phyloP scores from a whole-genome alignment of 192 early-diverging fungal species.

The Backusella westeae region DNA sequence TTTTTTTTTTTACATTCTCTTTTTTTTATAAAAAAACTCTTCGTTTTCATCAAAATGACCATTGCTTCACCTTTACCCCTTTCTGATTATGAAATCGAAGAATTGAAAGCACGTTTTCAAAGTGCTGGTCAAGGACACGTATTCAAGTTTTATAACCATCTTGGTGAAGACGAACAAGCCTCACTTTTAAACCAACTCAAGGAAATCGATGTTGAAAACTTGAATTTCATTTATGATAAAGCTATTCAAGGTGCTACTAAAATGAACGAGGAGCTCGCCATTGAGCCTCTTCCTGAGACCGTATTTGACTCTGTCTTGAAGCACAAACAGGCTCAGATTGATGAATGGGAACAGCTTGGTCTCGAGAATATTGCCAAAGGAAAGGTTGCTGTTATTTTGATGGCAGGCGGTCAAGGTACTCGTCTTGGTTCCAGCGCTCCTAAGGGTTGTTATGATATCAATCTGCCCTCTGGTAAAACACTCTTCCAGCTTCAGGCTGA shows the following conservation, averaged over 20 bases:
- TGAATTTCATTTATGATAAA: conserved; percentile 72
- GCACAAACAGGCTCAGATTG: conserved; percentile 45
- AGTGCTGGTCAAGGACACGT: conserved; percentile 82
- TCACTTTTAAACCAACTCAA: conserved; percentile 64
- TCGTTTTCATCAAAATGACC: background rate
- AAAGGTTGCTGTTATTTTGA: conserved; percentile 87
- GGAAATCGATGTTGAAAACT: conserved; percentile 68
- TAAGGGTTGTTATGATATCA: conserved; percentile 92
- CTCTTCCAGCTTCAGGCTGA: conserved; percentile 92
- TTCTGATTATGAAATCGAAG: conserved; percentile 5
- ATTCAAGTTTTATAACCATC: conserved; percentile 72
- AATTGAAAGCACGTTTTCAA: conserved; percentile 39
- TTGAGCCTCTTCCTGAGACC: conserved; percentile 66
- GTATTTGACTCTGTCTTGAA: conserved; percentile 62
- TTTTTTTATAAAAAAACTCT: background rate
- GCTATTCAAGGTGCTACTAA: conserved; percentile 44
- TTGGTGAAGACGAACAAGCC: conserved; percentile 52
- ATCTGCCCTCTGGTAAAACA: conserved; percentile 80
- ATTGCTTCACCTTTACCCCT: conserved; percentile 9
- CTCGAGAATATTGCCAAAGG: conserved; percentile 71
- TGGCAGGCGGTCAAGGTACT: conserved; percentile 85
- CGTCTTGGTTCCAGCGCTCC: conserved; percentile 73
- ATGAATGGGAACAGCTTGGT: conserved; percentile 65
- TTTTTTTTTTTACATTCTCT: background rate
- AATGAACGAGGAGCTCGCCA: conserved; percentile 26